Evolutionary conservation across 352 stramenopile genomes (phyloP), one percentile per base, ranked within the genome.

Genomic region (Peronospora farinosa): DNA sequence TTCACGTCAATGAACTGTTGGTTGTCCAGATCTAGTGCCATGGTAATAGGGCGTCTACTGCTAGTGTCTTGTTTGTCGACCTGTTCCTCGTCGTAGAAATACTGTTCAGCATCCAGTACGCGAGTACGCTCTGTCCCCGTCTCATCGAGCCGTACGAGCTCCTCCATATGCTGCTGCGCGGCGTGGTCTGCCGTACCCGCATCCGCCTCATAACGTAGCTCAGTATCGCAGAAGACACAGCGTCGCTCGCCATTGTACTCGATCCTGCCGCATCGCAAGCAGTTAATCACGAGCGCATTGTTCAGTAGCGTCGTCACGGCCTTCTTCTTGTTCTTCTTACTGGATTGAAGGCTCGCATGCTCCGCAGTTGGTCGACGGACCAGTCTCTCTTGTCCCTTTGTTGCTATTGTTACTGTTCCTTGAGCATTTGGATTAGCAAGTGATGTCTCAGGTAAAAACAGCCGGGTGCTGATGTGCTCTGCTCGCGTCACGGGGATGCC

Each of bases 201-300:
- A 15, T 71, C 56, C 6, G 65, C 63, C 37, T 69, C 73, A 46
- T 89, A 89, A 13, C 47, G 67, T 25, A 89, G 57, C 50, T 84
- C 71, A 2, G 61, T 54, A 17, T 69, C 65, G 45, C 78, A 89
- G 48, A 86, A 87, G 9, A 27, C 49, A 49, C 78, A 89, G 42
- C 61, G 53, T 12, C 69, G 69, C 7, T 51, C 63, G 43, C 62
- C 72, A 38, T 87, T 86, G 57, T 69, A 61, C 64, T 89, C 78
- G 51, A 89, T 82, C 31, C 61, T 57, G 5, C 78, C 78, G 43
- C 78, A 89, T 13, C 68, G 60, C 30, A 89, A 56, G 47, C 78
- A 89, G 56, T 89, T 89, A 51, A 85, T 84, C 38, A 87, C 66
- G 17, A 65, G 72, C 32, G 65, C 53, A 44, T 83, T 68, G 48